Conservation (phyloP, 345 rosid species). For the Cardamine chenopodiifolia region DNA sequence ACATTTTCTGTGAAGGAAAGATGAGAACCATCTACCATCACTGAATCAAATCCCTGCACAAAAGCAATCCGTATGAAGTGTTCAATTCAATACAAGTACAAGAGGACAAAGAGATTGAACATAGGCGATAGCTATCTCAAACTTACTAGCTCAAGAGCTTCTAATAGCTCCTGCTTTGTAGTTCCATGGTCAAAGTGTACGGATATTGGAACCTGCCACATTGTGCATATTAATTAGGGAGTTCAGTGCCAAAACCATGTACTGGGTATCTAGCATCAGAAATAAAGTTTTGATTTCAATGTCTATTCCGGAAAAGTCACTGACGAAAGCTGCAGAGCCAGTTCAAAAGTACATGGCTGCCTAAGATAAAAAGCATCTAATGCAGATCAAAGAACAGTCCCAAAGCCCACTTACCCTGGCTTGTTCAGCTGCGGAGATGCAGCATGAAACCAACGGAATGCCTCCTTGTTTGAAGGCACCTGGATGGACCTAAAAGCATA, state of each 20-base stretch:
- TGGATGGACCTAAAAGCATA: constrained; percentile 76
- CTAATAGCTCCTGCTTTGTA: constrained; percentile 75
- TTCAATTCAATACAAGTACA: neutral
- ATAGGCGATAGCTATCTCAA: neutral
- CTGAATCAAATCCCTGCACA: constrained; percentile 83
- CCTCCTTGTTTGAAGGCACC: constrained; percentile 86
- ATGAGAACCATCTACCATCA: constrained; percentile 97
- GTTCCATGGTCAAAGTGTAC: constrained; percentile 97
- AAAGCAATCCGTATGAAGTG: constrained; percentile 23
- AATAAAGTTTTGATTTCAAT: neutral
- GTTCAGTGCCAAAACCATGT: constrained; percentile 3
- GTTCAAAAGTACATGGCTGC: constrained; percentile 4
- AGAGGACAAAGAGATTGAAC: constrained; percentile 15
- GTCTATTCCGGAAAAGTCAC: neutral
- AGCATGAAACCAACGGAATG: constrained; percentile 76
- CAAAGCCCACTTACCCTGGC: constrained; percentile 65
- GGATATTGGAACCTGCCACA: constrained; percentile 82
- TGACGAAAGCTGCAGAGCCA: neutral
- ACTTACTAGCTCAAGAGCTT: constrained; percentile 78
- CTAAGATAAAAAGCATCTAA: neutral
- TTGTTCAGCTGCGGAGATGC: constrained; percentile 81
- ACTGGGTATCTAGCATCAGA: neutral
- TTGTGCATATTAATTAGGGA: constrained; percentile 6
- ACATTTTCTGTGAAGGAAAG: constrained; percentile 78
- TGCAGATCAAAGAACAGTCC: constrained; percentile 2